These are phyloP conservation scores for Diospyros lotus DNA, from an alignment of 148 eudicot genomes.

Conservation along the genomic window DNA sequence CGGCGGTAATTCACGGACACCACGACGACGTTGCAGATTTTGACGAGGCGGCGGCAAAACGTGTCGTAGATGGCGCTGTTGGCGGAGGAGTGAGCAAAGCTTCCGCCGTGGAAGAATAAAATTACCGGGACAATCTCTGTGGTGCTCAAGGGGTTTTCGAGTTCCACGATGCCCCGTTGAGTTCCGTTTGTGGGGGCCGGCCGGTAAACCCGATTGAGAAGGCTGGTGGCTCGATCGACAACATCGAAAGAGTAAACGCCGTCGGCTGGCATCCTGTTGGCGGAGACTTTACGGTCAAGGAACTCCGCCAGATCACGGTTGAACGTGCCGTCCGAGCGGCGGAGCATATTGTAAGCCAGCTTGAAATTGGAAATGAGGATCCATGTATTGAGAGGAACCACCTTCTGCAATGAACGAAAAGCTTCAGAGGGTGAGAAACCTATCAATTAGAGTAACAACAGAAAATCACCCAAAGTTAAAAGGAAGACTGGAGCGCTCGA, in stretches of 20 bases:
- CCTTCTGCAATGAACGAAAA: conserved; percentile 33
- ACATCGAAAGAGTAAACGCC: conserved; percentile 74
- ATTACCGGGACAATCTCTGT: conserved; percentile 61
- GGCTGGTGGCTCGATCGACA: conserved; percentile 44
- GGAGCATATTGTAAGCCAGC: conserved; percentile 68
- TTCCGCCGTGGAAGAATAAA: conserved; percentile 79
- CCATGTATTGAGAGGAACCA: conserved; percentile 83
- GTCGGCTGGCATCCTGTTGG: conserved; percentile 56
- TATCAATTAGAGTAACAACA: conserved; percentile 14
- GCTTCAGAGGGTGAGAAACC: not conserved
- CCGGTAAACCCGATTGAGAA: conserved; percentile 54
- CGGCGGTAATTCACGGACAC: conserved; percentile 75
- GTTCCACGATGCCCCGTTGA: conserved; percentile 36
- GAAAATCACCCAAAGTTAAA: not conserved
- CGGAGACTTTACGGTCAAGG: conserved; percentile 66
- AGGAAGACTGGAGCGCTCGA: no score
- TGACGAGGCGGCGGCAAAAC: conserved; percentile 64
- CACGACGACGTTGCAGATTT: conserved; percentile 57
- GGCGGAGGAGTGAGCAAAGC: conserved; percentile 75
- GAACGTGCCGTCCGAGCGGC: conserved; percentile 74
- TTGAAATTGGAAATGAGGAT: conserved; percentile 82
- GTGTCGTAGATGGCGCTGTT: conserved; percentile 74
- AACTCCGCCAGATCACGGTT: conserved; percentile 63
- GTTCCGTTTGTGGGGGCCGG: conserved; percentile 31
- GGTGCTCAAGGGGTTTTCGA: conserved; percentile 51